These are phyloP conservation scores for Reutealis trisperma DNA, from an alignment of 345 rosid species.

Conservation along the genomic window DNA sequence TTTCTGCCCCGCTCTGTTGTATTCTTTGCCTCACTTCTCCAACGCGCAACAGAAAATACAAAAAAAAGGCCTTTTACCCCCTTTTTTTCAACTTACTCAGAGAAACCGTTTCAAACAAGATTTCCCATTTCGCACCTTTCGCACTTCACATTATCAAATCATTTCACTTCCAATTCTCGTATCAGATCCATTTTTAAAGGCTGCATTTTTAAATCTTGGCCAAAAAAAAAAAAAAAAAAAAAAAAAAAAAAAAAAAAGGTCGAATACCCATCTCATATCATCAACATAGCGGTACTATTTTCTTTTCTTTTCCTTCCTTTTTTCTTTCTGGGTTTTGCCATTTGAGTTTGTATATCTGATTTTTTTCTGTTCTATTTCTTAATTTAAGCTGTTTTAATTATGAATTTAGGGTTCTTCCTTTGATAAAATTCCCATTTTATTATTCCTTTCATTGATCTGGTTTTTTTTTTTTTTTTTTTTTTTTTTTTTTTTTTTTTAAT, in stretches of 20 bases:
- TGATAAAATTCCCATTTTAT: background rate
- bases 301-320: background rate
- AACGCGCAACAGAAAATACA: background rate
- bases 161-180: background rate
- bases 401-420: background rate
- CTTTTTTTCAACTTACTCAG: background rate
- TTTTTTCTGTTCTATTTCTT: background rate
- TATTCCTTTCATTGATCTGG: background rate
- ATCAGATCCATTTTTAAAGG: conserved; percentile 6
- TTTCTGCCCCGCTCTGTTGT: background rate
- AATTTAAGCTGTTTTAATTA: background rate
- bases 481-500: background rate
- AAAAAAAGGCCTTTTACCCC: background rate
- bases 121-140: no score
- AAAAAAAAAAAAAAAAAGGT: background rate
- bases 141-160: background rate
- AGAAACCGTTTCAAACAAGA: no score
- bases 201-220: background rate
- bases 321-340: background rate
- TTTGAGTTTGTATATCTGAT: background rate
- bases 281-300: conserved; percentile 4
- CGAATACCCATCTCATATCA: background rate
- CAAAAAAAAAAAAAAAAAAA: background rate
- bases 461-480: background rate
- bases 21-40: background rate